Base-by-base conservation (phyloP, 257 asterid genomes). In the Solanum medicagineum region DNA sequence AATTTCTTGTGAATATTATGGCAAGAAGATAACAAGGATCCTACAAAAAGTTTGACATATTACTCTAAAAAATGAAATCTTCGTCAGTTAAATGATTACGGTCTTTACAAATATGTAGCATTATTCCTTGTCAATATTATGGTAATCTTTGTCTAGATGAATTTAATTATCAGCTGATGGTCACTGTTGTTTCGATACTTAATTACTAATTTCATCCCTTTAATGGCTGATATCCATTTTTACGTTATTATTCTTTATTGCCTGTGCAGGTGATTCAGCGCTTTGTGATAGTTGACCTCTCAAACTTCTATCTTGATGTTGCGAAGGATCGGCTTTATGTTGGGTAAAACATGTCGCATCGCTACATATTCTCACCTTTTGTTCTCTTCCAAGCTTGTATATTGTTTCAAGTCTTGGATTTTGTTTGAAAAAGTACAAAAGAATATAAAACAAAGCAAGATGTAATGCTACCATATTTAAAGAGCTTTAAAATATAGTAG, bases 261-360 rank as follows among this genome's bases (percentile, higher is more conserved):
- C 81, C 90, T 80, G 68, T 87, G 69, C 97, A 95, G 99, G 91
- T 84, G 63, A 92, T 95, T 91, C 99, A 96, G 88, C 94, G 99
- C 32, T 96, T 94, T 91, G 97, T 90, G 54, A 95, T 94, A 2
- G 95, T 96, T 84, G 98, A 96, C 90, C 99, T 95, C 90, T 96
- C 99, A 75, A 96, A 93, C 87, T 96, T 96, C 90, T 96, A 96
- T 92, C 89, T 96, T 85, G 99, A 96, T 86, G 97, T 93, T 62
- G 98, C 97, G 81, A 96, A 96, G 92, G 98, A 96, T 85, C 96
- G 99, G 84, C 98, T 96, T 63, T 96, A 96, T 82, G 98, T 95
- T 40, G 99, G 99, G 99, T 96, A 89, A 87, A 51, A 26, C 63
- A 77, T 51, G 45, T 51, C 53, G 93, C 74, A 83, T 84, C 85